phyloP scores from a whole-genome alignment of 768 basidiomycete species.

The Boletus tylopilopsis region DNA sequence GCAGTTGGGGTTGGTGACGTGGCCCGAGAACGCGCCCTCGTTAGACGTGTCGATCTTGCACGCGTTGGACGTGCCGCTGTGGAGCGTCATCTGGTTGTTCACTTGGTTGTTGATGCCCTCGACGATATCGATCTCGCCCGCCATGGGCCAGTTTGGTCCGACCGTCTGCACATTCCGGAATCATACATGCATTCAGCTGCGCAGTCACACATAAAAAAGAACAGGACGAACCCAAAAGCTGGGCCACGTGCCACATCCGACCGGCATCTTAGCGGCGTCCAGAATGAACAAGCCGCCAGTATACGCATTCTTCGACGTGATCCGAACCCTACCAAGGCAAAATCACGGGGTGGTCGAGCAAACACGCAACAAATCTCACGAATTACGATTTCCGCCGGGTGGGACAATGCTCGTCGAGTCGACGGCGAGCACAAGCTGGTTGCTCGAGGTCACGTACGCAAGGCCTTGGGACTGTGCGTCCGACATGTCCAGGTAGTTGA shows the following conservation, averaged over 20 bases:
- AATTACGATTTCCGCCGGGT: conserved; percentile 49
- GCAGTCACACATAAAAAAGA: background rate
- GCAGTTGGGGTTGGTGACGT: conserved; percentile 30
- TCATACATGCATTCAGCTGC: background rate
- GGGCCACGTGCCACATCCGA: conserved; percentile 61
- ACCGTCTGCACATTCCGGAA: conserved; percentile 29
- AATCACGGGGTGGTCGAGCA: background rate
- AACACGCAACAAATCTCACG: conserved; percentile 34
- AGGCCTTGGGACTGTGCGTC: conserved; percentile 51
- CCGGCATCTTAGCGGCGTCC: conserved; percentile 65
- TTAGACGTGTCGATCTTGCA: conserved; percentile 19
- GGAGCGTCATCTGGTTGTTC: conserved; percentile 63
- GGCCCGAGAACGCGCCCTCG: conserved; percentile 19
- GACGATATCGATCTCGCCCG: conserved; percentile 68
- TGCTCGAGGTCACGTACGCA: conserved; percentile 52
- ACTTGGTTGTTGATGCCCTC: conserved; percentile 63
- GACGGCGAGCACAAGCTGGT: conserved; percentile 55
- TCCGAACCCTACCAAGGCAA: conserved; percentile 50
- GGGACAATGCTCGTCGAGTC: conserved; percentile 49
- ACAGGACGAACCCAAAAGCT: conserved; percentile 45
- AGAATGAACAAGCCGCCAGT: conserved; percentile 67
- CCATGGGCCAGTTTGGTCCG: conserved; percentile 51
- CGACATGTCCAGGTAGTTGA: conserved; percentile 49
- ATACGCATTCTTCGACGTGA: conserved; percentile 56
- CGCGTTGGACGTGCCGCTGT: conserved; percentile 45